phyloP scores from a whole-genome alignment of 2,329 filamentous ascomycete species.

The Colletotrichum aenigma region DNA sequence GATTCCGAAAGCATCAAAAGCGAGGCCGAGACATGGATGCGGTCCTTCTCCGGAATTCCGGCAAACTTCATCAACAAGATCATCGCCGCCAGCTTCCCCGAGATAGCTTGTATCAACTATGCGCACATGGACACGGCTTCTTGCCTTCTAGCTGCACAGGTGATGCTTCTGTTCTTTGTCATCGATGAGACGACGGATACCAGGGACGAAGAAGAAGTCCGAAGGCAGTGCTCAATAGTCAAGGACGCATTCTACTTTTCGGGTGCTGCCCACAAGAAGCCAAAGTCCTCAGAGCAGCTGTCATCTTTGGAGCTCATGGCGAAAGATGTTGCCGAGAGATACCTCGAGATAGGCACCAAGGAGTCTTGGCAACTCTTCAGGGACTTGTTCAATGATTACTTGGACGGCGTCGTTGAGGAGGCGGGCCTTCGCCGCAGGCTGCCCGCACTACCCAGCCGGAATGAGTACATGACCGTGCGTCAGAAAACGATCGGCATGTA shows the following conservation, averaged over 20 bases:
- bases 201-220: background rate
- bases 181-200: background rate
- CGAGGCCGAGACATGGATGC: background rate
- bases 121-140: background rate
- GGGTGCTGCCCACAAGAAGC: background rate
- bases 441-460: background rate
- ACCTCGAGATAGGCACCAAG: rapidly evolving
- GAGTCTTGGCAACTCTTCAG: background rate
- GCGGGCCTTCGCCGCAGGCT: background rate
- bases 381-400: background rate
- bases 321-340: background rate
- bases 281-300: rapidly evolving
- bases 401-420: background rate
- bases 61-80: background rate
- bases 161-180: background rate
- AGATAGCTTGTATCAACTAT: background rate
- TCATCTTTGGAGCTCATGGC: background rate
- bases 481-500: background rate
- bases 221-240: background rate
- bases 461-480: background rate
- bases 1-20: background rate
- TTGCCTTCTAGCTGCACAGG: background rate
- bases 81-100: background rate
- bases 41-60: background rate
- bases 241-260: background rate